Base-by-base conservation (phyloP, 208 protist genomes). In the Angomonas deanei region DNA sequence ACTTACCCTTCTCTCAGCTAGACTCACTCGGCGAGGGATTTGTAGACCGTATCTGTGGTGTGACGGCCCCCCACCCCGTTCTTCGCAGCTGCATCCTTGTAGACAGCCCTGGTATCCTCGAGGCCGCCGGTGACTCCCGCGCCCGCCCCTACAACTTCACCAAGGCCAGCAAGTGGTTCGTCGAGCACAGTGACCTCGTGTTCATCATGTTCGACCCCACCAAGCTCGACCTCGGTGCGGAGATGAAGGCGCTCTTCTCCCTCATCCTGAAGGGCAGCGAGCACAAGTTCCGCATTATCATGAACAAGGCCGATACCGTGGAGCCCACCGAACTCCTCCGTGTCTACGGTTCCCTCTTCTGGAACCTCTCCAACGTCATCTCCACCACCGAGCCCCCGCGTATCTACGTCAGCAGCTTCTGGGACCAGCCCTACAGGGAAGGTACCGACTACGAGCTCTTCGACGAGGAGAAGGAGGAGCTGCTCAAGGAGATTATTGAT, bases 141-240 rank as follows among this genome's bases (percentile, higher is more conserved):
- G 52, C 47, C 38, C 81, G 86, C 21, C 73, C 72, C 17, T 93
- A 95, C 74, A 74, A 92, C 70, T 92, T 88, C 61, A 61, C 73
- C 13, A 80, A 91, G 52, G 92, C 96, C 24, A 76, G 72, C 64
- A 60, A 78, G 36, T 98, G 96, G 95, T 98, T 98, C 76, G 93
- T 96, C 1, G 84, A 97, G 62, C 84, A 86, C 49, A 86, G 89
- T 19, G 97, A 99, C 78, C 76, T 98, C 50, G 94, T 99, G 47
- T 88, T 99, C 31, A 76, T 99, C 60, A 68, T 99, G 28, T 99
- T 99, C 72, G 97, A 99, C 68, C 97, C 97, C n/a, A 93, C 98
- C 57, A 99, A 99, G 81, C 86, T 99, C 30, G 97, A 99, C 70
- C 66, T 85, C 58, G 89, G 89, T 26, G 58, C 68, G 26, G 84